These are phyloP conservation scores for Stephania japonica DNA, from an alignment of 164 flowering plant species.

Conservation along the genomic window DNA sequence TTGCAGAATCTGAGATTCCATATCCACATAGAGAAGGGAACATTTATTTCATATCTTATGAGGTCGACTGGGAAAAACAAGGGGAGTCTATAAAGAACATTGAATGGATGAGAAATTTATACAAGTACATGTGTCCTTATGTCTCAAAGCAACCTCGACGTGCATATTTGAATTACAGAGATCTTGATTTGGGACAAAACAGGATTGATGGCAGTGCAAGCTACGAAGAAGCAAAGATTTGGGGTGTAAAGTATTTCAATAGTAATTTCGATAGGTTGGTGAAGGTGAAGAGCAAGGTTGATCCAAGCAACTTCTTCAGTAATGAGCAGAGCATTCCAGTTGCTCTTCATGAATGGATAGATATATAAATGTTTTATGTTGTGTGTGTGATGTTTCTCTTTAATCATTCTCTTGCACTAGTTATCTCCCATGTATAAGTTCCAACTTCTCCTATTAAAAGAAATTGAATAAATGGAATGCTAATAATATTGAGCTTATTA, in stretches of 20 bases:
- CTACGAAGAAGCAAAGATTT: too few species aligned
- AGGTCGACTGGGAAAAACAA: background rate
- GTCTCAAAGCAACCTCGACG: background rate
- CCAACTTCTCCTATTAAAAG: too few species aligned
- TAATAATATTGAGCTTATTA: too few species aligned
- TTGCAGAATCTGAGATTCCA: background rate
- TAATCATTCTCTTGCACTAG: too few species aligned
- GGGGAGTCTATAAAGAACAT: background rate
- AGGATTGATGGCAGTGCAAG: too few species aligned
- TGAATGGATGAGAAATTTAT: background rate
- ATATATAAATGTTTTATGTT: too few species aligned
- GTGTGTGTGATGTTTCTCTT: too few species aligned
- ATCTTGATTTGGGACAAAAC: slow-evolving; percentile 11
- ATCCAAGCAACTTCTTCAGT: slow-evolving; percentile 35
- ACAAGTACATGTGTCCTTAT: background rate
- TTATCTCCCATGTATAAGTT: too few species aligned
- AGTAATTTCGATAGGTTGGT: slow-evolving; percentile 37
- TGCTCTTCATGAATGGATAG: too few species aligned
- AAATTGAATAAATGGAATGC: too few species aligned
- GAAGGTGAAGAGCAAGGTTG: slow-evolving; percentile 29
- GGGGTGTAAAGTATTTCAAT: too few species aligned
- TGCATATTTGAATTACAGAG: slow-evolving; percentile 6
- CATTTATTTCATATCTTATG: background rate
- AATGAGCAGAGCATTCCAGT: slow-evolving; percentile 12
- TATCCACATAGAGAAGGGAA: too few species aligned